phyloP scores from a whole-genome alignment of 192 early-diverging fungal genomes.

The Entomortierella parvispora region DNA sequence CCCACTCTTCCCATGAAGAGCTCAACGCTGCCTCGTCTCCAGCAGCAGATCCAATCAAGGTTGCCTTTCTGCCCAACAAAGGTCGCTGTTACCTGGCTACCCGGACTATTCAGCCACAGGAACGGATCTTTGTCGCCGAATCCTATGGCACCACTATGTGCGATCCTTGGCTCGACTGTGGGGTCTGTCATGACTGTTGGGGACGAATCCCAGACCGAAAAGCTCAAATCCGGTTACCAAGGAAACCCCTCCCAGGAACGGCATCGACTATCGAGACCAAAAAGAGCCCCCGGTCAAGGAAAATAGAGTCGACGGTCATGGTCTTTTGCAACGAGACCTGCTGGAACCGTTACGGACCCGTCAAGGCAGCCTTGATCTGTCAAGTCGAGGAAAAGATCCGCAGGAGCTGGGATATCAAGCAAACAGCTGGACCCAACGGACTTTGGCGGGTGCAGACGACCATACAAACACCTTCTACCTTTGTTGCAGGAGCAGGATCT shows the following conservation, averaged over 20 bases:
- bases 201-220: constrained; percentile 15
- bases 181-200: constrained; percentile 48
- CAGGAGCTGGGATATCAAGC: constrained; percentile 19
- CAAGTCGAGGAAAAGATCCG: constrained; percentile 34
- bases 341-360: constrained; percentile 9
- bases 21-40: not conserved
- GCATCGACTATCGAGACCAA: not conserved
- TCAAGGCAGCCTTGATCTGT: constrained; percentile 20
- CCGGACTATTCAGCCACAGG: constrained; percentile 15
- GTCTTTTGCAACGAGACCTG: constrained; percentile 42
- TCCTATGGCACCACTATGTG: constrained; percentile 44
- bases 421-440: not conserved
- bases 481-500: not conserved
- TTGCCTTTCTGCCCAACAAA: constrained; percentile 22
- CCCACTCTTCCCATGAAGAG: not conserved
- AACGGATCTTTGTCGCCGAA: constrained; percentile 39
- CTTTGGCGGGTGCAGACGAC: constrained; percentile 5
- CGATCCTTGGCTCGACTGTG: constrained; percentile 45
- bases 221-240: constrained; percentile 25
- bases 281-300: not conserved
- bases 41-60: constrained; percentile 2
- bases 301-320: constrained; percentile 27
- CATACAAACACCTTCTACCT: not conserved
- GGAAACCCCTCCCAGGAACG: not conserved
- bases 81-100: constrained; percentile 46